Conservation (phyloP, 1,139 yeast genomes). For the Sugiyamaella japonica region DNA sequence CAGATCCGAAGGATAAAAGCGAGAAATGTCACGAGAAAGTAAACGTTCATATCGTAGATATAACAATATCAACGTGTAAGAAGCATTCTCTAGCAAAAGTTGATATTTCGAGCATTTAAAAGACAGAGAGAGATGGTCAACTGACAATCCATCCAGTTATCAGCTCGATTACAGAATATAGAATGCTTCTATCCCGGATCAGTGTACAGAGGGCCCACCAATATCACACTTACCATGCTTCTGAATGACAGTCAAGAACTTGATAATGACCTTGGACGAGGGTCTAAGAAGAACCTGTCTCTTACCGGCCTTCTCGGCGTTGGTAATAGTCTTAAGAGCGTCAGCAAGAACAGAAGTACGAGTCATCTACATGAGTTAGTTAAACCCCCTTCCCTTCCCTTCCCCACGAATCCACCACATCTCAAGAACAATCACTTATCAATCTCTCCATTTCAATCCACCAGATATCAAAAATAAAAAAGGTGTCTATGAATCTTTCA, state of each 20-base stretch:
- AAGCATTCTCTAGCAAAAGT: conserved; percentile 49
- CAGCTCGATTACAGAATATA: conserved; percentile 45
- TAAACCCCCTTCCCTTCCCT: no score
- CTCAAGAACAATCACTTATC: background rate
- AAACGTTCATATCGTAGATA: conserved; percentile 53
- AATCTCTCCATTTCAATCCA: conserved; percentile 3
- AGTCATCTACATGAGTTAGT: conserved; percentile 59
- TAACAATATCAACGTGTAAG: conserved; percentile 66
- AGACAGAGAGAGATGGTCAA: conserved; percentile 89
- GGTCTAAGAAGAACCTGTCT: conserved; percentile 99
- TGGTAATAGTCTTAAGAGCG: conserved; percentile 97
- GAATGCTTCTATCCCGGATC: background rate
- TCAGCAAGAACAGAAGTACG: conserved; percentile 99
- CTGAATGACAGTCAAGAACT: conserved; percentile 96
- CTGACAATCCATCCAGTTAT: conserved; percentile 98
- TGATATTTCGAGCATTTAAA: conserved; percentile 92
- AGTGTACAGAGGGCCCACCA: no score
- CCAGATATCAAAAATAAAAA: conserved; percentile 4
- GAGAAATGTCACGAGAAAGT: conserved; percentile 67
- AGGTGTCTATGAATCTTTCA: conserved; percentile 14
- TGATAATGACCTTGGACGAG: conserved; percentile 96
- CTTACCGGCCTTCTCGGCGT: conserved; percentile 99
- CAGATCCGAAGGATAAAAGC: background rate
- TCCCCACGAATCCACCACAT: no score
- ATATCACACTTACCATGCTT: conserved; percentile 67